Evolutionary conservation across 371 early-diverging fungal genomes (phyloP).

Genomic region (Lichtheimia ramosa): DNA sequence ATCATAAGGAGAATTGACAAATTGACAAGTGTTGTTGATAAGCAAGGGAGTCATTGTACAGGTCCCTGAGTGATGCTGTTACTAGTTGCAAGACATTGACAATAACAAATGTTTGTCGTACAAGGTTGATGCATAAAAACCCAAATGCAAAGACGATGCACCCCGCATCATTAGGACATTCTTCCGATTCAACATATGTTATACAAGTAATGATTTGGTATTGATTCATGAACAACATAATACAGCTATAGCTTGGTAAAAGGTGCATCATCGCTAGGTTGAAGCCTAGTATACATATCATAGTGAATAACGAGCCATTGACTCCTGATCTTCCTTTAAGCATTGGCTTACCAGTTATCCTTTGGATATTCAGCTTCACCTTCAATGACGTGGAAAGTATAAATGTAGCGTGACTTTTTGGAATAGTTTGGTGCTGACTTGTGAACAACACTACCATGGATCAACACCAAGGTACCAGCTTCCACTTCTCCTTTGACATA

Average conservation of each 20-base stretch:
- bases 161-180: too few species aligned
- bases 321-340: background rate
- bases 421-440: slow-evolving; percentile 81
- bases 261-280: background rate
- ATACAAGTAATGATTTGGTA: too few species aligned
- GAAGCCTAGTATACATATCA: background rate
- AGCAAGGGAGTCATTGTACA: too few species aligned
- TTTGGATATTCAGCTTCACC: slow-evolving; percentile 63
- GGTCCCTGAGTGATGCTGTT: too few species aligned
- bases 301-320: background rate
- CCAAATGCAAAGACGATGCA: too few species aligned
- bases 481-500: slow-evolving; percentile 44
- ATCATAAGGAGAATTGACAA: too few species aligned
- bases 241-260: background rate
- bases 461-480: slow-evolving; percentile 74
- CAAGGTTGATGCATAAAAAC: too few species aligned
- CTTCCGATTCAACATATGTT: too few species aligned
- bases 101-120: too few species aligned
- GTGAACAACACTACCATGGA: slow-evolving; percentile 90
- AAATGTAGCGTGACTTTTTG: slow-evolving; percentile 80
- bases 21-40: too few species aligned
- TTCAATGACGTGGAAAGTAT: slow-evolving; percentile 94
- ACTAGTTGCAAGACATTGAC: too few species aligned
- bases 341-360: slow-evolving; percentile 62
- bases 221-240: too few species aligned